A percentile compares a stretch with the other conserved stretches of the same genome.
Evolutionary conservation across 306 rosid genomes (phyloP).

Genomic region (Vicia villosa): DNA sequence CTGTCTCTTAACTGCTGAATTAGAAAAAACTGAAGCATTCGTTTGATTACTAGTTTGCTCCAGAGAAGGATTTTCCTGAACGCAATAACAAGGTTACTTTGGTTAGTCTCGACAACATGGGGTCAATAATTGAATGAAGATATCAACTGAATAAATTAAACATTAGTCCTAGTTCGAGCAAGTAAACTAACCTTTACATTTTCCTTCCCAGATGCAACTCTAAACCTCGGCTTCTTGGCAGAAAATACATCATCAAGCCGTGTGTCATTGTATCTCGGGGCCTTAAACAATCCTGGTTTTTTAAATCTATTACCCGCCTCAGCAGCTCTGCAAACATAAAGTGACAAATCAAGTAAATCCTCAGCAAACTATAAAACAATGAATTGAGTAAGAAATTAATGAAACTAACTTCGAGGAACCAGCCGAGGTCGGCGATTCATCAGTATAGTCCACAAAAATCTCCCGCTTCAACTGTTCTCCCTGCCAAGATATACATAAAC

Average conservation of each 20-base stretch:
- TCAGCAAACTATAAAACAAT: conserved; percentile 16
- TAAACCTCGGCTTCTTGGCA: conserved; percentile 54
- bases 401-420: conserved; percentile 39
- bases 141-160: neutral
- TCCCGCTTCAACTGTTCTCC: conserved; percentile 50
- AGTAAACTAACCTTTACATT: conserved; percentile 62
- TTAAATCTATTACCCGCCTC: conserved; percentile 48
- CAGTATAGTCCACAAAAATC: conserved; percentile 30
- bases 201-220: conserved; percentile 60
- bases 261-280: conserved; percentile 63
- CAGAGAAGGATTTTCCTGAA: conserved; percentile 58
- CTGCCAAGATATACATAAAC: conserved; percentile 32
- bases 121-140: neutral
- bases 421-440: conserved; percentile 30
- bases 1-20: conserved; percentile 46
- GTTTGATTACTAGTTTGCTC: conserved; percentile 56
- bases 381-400: conserved; percentile 8
- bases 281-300: conserved; percentile 48
- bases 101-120: conserved; percentile 1
- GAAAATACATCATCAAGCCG: conserved; percentile 79
- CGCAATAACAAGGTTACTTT: conserved; percentile 31
- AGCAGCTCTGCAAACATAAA: conserved; percentile 37
- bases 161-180: neutral
- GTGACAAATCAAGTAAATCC: conserved; percentile 22
- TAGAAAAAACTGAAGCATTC: conserved; percentile 53